Conservation (phyloP, 1,284 basidiomycete species). For the Phylloboletellus chloephorus region DNA sequence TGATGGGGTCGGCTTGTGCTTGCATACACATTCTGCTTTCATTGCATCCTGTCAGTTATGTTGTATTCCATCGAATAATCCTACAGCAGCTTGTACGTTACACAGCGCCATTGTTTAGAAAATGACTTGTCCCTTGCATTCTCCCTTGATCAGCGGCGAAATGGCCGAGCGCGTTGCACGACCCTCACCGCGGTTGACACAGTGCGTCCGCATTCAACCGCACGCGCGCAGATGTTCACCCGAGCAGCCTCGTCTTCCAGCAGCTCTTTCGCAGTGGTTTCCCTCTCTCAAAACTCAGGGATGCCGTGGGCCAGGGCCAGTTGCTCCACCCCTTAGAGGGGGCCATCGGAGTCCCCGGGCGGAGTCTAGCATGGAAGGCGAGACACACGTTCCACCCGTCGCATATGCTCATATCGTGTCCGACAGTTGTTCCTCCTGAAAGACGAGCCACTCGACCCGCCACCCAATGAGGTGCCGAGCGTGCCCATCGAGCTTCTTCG, state of each 20-base stretch:
- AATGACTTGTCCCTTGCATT: too few species aligned
- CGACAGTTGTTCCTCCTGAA: slow-evolving; percentile 56
- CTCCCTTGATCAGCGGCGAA: not conserved
- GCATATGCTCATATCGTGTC: slow-evolving; percentile 9
- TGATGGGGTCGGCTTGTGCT: slow-evolving; percentile 7
- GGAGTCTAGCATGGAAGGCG: slow-evolving; percentile 80
- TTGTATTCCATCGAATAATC: slow-evolving; percentile 32
- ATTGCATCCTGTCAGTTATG: slow-evolving; percentile 29
- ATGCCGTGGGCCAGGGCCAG: slow-evolving; percentile 56
- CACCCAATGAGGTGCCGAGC: slow-evolving; percentile 39
- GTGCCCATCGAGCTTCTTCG: slow-evolving; percentile 45
- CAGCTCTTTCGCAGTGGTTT: slow-evolving; percentile 53
- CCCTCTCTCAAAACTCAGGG: slow-evolving; percentile 58
- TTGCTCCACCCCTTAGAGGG: slow-evolving; percentile 43
- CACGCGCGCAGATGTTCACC: slow-evolving; percentile 5
- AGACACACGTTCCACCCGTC: slow-evolving; percentile 11
- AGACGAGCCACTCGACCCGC: slow-evolving; percentile 52
- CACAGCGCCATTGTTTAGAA: too few species aligned
- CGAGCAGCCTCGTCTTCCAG: slow-evolving; percentile 51
- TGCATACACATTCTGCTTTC: slow-evolving; percentile 21
- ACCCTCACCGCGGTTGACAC: slow-evolving; percentile 20
- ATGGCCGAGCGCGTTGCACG: slow-evolving; percentile 27
- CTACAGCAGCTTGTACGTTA: slow-evolving; percentile 30
- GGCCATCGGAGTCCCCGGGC: slow-evolving; percentile 48
- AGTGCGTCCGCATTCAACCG: slow-evolving; percentile 19